These are phyloP conservation scores for Chrysoporthe cubensis DNA, from an alignment of 2,329 filamentous ascomycete genomes.

Conservation along the genomic window DNA sequence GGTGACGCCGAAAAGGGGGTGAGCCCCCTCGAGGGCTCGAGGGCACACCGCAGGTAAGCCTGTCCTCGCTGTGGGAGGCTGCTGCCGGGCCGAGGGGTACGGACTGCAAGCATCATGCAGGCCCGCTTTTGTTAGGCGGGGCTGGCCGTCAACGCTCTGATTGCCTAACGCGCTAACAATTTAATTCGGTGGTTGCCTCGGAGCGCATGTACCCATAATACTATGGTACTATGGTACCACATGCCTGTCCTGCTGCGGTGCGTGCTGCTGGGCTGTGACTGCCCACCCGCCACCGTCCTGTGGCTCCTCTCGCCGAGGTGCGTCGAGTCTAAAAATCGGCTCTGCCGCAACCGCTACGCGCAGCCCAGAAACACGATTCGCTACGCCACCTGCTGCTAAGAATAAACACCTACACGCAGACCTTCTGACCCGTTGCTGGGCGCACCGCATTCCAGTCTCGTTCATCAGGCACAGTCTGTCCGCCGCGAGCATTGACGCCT, in stretches of 20 bases:
- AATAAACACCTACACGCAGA: slow-evolving; percentile 1
- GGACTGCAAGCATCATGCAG: neutral
- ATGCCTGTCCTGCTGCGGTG: neutral
- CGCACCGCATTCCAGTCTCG: slow-evolving; percentile 16
- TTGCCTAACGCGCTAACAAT: slow-evolving; percentile 16
- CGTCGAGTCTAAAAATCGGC: slow-evolving; percentile 7
- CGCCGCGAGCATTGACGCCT: slow-evolving; percentile 18
- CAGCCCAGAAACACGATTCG: neutral
- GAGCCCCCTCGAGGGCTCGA: neutral
- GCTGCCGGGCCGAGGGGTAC: neutral
- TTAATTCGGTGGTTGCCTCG: neutral
- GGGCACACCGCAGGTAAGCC: neutral
- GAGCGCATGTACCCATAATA: neutral
- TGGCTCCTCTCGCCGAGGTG: neutral
- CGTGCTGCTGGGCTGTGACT: neutral
- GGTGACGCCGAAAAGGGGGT: neutral
- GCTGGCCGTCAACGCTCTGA: neutral
- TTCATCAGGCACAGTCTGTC: neutral
- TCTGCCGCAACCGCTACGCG: neutral
- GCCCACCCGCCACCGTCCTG: neutral
- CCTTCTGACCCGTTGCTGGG: slow-evolving; percentile 8
- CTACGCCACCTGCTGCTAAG: slow-evolving; percentile 21
- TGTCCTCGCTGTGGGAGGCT: neutral
- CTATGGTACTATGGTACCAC: too few species aligned
- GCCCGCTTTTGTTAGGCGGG: slow-evolving; percentile 7